Evolutionary conservation across 768 basidiomycete species (phyloP).

Genomic region (Phaeotremella fagi): DNA sequence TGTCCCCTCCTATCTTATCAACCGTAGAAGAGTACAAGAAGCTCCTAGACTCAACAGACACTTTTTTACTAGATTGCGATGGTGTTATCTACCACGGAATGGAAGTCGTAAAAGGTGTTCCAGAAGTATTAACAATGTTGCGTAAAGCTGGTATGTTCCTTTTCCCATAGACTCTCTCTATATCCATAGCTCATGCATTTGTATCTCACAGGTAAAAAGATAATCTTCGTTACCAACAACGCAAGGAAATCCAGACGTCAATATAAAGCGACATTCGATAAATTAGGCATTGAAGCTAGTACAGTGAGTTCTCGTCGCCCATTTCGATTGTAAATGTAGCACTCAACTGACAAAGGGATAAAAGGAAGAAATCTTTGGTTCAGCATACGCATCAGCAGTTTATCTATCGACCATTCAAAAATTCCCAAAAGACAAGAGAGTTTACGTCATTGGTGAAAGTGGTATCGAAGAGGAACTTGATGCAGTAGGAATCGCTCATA

Average conservation of each 20-base stretch:
- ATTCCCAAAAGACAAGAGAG: slow-evolving; percentile 84
- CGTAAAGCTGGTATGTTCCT: slow-evolving; percentile 62
- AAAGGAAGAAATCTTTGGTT: slow-evolving; percentile 95
- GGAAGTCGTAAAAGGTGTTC: slow-evolving; percentile 68
- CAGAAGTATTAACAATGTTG: slow-evolving; percentile 67
- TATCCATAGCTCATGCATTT: not conserved
- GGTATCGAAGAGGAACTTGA: slow-evolving; percentile 89
- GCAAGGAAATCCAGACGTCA: slow-evolving; percentile 82
- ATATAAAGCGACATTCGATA: slow-evolving; percentile 89
- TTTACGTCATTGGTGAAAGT: slow-evolving; percentile 87
- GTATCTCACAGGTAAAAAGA: slow-evolving; percentile 62
- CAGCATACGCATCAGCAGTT: slow-evolving; percentile 77
- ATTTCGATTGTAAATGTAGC: not conserved
- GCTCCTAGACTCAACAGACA: slow-evolving; percentile 66
- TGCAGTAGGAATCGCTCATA: slow-evolving; percentile 72
- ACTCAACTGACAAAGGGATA: not conserved
- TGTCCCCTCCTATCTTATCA: slow-evolving; percentile 14
- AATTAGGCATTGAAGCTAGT: slow-evolving; percentile 74
- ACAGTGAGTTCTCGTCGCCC: slow-evolving; percentile 58
- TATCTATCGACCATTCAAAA: slow-evolving; percentile 85
- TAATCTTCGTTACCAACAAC: slow-evolving; percentile 96
- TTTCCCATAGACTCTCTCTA: not conserved
- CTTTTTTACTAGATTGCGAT: slow-evolving; percentile 95
- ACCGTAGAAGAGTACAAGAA: slow-evolving; percentile 47
- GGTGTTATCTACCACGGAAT: slow-evolving; percentile 91